Evolutionary conservation across 2,329 filamentous ascomycete genomes (phyloP).

Genomic region (Nemania sp.): DNA sequence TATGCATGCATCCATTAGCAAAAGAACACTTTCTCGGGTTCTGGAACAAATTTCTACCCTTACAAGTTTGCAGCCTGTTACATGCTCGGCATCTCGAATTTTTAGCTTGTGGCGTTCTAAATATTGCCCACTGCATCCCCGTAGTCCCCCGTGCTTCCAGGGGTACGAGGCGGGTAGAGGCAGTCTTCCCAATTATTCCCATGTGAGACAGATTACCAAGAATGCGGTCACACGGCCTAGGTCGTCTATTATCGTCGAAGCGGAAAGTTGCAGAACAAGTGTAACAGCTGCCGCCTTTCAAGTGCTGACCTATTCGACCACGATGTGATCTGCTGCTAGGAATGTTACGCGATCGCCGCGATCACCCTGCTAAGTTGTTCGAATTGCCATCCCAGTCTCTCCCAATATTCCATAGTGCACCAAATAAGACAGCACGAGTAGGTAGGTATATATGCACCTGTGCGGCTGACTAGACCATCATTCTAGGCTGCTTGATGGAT

Average conservation of each 20-base stretch:
- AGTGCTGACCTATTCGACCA: slow-evolving; percentile 36
- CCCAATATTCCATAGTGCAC: slow-evolving; percentile 33
- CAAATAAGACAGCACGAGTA: slow-evolving; percentile 33
- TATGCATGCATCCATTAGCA: slow-evolving; percentile 42
- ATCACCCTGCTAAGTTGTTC: slow-evolving; percentile 40
- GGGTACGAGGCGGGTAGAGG: slow-evolving; percentile 44
- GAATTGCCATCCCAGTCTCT: slow-evolving; percentile 41
- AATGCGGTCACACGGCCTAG: slow-evolving; percentile 36
- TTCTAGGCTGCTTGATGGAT: slow-evolving; percentile 38
- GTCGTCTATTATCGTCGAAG: slow-evolving; percentile 49
- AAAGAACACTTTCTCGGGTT: slow-evolving; percentile 40
- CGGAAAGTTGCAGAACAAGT: slow-evolving; percentile 49
- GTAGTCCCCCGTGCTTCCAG: slow-evolving; percentile 37
- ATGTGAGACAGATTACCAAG: slow-evolving; percentile 45
- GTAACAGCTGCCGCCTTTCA: slow-evolving; percentile 43
- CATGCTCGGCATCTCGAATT: slow-evolving; percentile 42
- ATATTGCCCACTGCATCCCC: slow-evolving; percentile 35
- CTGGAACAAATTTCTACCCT: slow-evolving; percentile 42
- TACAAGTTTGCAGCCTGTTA: slow-evolving; percentile 41
- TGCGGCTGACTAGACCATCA: slow-evolving; percentile 43
- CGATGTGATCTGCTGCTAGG: slow-evolving; percentile 37
- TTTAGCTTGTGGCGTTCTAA: slow-evolving; percentile 32
- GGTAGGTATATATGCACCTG: slow-evolving; percentile 42
- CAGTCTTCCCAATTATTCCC: slow-evolving; percentile 42
- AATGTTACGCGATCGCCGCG: slow-evolving; percentile 40